Evolutionary conservation across 345 rosid genomes (phyloP), one percentile per base, ranked within the genome.

Genomic region (Lepidium sativum): DNA sequence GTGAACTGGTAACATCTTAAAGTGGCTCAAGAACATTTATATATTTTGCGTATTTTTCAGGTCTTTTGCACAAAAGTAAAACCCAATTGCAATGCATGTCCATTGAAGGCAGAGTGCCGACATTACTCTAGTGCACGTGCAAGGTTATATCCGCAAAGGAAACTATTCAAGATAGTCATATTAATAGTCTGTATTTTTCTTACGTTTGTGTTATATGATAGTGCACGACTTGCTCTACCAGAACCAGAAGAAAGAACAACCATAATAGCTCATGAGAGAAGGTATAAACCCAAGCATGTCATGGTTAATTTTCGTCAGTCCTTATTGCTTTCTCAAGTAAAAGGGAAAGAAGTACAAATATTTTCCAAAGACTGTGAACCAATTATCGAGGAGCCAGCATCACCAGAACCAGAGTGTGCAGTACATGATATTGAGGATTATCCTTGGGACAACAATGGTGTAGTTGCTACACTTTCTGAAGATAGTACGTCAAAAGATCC

Each of bases 51-150:
- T 23, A 54, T 63, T 51, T 49, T 78, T 62, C 86, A 92, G 95
- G 98, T 92, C 15, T 92, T 92, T 65, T 92, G 97, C 73, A 89
- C 96, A 42, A 92, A 92, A 70, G 67, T 48, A 62, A 83, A 76
- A 59, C 98, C 97, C 17, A 92, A 92, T 74, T 92, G 98, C 74
- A 87, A 92, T 42, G 91, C 92, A 49, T 92, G 98, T 72, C 97
- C 97, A 31, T 79, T 87, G 92, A 82, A 91, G 70, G 86, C 87
- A 54, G 98, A 89, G 56, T 92, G 98, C 71, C 79, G 89, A 71
- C 96, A 92, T 57, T 92, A 88, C 68, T 88, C 98, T 14, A 92
- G 98, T 77, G 96, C 95, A 71, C 79, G 74, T 72, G 88, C 87
- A 77, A 92, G 96, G 98, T 88, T 31, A 72, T 16, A 23, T 16